Evolutionary conservation across 1,139 yeast species (phyloP).

Genomic region (Taphrina sp.): DNA sequence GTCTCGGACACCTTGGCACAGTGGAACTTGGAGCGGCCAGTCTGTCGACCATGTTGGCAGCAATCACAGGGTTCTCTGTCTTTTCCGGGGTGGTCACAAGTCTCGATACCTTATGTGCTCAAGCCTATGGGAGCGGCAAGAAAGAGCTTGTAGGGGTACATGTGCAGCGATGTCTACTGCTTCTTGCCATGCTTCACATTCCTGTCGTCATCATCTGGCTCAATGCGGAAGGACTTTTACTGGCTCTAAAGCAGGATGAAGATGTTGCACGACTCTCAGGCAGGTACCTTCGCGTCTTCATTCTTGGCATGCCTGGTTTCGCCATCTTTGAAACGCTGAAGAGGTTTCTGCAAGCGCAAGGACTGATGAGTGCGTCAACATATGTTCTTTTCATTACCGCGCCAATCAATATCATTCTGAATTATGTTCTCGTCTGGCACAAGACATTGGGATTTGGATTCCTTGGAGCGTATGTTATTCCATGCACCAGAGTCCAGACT

Average conservation of each 20-base stretch:
- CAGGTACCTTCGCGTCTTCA: conserved; percentile 60
- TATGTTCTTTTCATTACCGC: conserved; percentile 72
- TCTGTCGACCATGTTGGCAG: conserved; percentile 81
- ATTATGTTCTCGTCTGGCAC: conserved; percentile 77
- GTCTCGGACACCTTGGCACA: conserved; percentile 79
- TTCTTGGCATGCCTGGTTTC: conserved; percentile 78
- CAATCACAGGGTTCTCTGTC: conserved; percentile 71
- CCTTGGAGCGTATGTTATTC: conserved; percentile 52
- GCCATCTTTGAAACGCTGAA: conserved; percentile 78
- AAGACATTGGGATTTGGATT: conserved; percentile 58
- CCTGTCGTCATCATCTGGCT: conserved; percentile 57
- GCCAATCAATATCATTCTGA: conserved; percentile 67
- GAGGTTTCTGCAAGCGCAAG: conserved; percentile 83
- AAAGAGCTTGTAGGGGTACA: conserved; percentile 57
- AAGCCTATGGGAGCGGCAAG: conserved; percentile 55
- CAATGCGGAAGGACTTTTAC: conserved; percentile 47
- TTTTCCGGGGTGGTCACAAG: conserved; percentile 88
- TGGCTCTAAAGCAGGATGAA: conserved; percentile 29
- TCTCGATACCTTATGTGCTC: conserved; percentile 80
- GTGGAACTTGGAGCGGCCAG: conserved; percentile 76
- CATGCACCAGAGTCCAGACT: neutral
- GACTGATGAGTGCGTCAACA: conserved; percentile 86
- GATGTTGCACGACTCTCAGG: conserved; percentile 65
- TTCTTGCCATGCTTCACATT: conserved; percentile 40
- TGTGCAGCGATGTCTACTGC: conserved; percentile 53